A percentile compares a stretch with the other conserved stretches of the same genome.
These are phyloP conservation scores for Lomentospora prolificans DNA, from an alignment of 2,329 filamentous ascomycete genomes.

Conservation along the genomic window DNA sequence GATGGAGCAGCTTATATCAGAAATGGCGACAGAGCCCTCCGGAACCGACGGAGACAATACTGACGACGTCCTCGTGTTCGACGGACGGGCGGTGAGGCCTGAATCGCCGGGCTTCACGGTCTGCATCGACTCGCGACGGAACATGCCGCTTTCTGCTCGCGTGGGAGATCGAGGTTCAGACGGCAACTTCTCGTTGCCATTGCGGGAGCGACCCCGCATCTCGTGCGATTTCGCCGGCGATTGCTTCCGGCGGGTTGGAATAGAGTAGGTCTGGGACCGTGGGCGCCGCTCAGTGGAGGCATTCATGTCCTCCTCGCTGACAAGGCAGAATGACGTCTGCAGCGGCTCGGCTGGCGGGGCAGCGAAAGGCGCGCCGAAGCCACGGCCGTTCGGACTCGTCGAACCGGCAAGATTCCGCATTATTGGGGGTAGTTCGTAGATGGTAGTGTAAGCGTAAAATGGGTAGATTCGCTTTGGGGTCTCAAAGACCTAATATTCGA, in stretches of 20 bases:
- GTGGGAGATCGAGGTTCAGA: slow-evolving; percentile 9
- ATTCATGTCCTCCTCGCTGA: slow-evolving; percentile 11
- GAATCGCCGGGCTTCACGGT: slow-evolving; percentile 18
- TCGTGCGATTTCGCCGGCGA: background rate
- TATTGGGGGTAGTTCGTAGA: background rate
- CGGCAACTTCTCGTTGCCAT: background rate
- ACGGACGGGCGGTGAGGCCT: slow-evolving; percentile 5
- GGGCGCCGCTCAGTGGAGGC: background rate
- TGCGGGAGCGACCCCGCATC: background rate
- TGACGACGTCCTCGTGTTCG: background rate
- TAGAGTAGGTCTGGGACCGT: background rate
- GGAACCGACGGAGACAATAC: background rate
- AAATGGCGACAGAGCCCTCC: slow-evolving; percentile 8
- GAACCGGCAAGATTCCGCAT: slow-evolving; percentile 5
- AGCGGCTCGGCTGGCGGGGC: slow-evolving; percentile 26
- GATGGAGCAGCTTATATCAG: slow-evolving; percentile 33
- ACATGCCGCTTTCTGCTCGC: background rate
- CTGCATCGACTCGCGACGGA: slow-evolving; percentile 13
- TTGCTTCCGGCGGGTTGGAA: background rate
- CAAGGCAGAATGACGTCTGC: slow-evolving; percentile 34
- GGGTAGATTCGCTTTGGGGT: background rate
- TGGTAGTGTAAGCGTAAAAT: background rate
- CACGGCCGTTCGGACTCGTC: background rate
- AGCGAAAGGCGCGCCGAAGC: slow-evolving; percentile 9
- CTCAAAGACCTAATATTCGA: background rate